Evolutionary conservation across 768 basidiomycete genomes (phyloP).

Genomic region (Amanita subjunquillea): DNA sequence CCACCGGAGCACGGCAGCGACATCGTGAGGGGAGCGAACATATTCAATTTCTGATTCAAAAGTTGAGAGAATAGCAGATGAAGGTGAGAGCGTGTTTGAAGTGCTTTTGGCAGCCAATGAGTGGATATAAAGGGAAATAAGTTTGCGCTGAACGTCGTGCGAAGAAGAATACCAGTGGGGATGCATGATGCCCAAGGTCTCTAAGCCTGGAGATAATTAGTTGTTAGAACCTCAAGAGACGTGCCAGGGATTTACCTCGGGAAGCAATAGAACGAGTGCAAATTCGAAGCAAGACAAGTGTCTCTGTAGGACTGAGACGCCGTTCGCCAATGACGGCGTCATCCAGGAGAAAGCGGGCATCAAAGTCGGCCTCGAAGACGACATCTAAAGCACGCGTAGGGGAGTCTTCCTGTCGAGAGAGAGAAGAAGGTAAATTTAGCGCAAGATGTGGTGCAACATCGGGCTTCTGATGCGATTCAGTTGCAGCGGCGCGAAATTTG

Average conservation of each 20-base stretch:
- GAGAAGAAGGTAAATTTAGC: conserved; percentile 43
- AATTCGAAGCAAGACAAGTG: conserved; percentile 52
- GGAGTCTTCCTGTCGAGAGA: conserved; percentile 26
- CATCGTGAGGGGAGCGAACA: conserved; percentile 62
- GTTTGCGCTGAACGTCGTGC: conserved; percentile 50
- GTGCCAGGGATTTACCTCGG: conserved; percentile 37
- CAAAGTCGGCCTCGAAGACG: conserved; percentile 52
- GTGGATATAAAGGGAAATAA: conserved; percentile 65
- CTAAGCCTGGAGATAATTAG: conserved; percentile 42
- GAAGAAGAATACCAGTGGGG: conserved; percentile 79
- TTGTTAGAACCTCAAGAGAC: conserved; percentile 7
- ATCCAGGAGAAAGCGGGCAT: conserved; percentile 32
- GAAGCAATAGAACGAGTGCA: conserved; percentile 60
- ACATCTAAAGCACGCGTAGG: conserved; percentile 39
- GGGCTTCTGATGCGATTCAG: conserved; percentile 24
- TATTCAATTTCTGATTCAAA: conserved; percentile 60
- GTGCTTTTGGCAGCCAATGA: conserved; percentile 42
- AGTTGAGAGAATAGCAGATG: conserved; percentile 31
- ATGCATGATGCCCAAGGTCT: conserved; percentile 77
- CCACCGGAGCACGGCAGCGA: conserved; percentile 77
- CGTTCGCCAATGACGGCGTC: conserved; percentile 48
- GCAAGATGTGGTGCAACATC: conserved; percentile 46
- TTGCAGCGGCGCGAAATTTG: conserved; percentile 29
- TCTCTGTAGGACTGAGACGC: conserved; percentile 50
- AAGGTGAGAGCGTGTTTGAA: conserved; percentile 40